Evolutionary conservation across 2,329 filamentous ascomycete genomes (phyloP).

Genomic region (Hymenoscyphus salicellus): DNA sequence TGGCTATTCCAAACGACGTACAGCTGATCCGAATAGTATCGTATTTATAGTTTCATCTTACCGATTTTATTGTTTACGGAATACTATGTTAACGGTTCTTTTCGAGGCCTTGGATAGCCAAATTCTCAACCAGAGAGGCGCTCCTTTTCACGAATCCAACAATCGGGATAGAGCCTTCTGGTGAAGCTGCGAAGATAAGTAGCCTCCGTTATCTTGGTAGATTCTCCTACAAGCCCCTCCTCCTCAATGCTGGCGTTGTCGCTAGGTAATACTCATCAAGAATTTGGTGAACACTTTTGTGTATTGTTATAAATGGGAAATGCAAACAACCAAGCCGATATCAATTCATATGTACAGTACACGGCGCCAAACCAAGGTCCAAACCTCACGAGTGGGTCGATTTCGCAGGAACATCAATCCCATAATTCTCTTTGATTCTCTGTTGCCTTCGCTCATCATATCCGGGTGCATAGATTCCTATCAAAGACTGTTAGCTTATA

Average conservation of each 20-base stretch:
- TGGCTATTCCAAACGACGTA: too few relatives aligned
- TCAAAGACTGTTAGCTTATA: neutral
- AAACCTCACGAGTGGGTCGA: slow-evolving; percentile 18
- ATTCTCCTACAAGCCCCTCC: neutral
- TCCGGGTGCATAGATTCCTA: slow-evolving; percentile 65
- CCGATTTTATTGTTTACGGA: too few relatives aligned
- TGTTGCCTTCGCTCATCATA: slow-evolving; percentile 66
- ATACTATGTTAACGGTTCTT: too few relatives aligned
- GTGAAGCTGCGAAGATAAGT: neutral
- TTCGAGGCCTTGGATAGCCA: too few relatives aligned
- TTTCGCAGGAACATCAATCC: slow-evolving; percentile 56
- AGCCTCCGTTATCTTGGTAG: neutral
- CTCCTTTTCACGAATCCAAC: neutral
- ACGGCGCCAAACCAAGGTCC: neutral
- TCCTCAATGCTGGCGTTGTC: neutral
- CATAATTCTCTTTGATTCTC: slow-evolving; percentile 66
- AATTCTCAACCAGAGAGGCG: neutral
- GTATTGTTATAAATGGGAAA: neutral
- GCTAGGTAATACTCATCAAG: neutral
- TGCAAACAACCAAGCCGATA: neutral
- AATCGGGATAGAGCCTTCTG: neutral
- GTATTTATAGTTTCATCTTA: too few relatives aligned
- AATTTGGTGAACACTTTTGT: neutral
- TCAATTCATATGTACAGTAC: slow-evolving; percentile 27
- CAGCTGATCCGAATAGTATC: too few relatives aligned